These are phyloP conservation scores for Aspergillus campestris DNA, from an alignment of 495 filamentous ascomycete species.

Conservation along the genomic window DNA sequence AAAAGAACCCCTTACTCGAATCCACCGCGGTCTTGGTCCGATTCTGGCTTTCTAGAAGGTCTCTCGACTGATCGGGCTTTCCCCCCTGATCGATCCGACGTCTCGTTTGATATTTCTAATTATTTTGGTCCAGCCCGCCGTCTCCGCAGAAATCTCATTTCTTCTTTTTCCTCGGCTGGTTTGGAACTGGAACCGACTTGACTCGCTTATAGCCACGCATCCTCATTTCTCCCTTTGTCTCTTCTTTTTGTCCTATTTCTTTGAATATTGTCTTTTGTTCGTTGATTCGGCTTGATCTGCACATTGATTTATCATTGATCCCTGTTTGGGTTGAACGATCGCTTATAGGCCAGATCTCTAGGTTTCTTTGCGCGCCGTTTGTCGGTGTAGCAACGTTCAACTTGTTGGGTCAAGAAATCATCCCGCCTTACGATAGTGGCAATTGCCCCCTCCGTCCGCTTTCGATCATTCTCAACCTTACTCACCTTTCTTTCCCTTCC, in stretches of 20 bases:
- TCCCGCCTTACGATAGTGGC: conserved; percentile 10
- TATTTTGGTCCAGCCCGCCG: conserved; percentile 17
- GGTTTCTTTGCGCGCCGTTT: conserved; percentile 6
- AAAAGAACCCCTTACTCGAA: too few species aligned
- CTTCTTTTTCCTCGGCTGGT: not conserved
- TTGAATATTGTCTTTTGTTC: conserved; percentile 7
- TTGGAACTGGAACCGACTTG: too few species aligned
- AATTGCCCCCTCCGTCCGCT: conserved; percentile 10
- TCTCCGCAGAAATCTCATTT: conserved; percentile 8
- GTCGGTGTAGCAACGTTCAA: conserved; percentile 8
- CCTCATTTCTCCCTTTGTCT: conserved; percentile 4
- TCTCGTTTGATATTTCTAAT: conserved; percentile 6
- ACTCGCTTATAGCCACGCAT: conserved; percentile 18
- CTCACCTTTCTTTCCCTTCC: too few species aligned
- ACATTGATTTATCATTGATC: not conserved
- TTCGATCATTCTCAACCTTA: not conserved
- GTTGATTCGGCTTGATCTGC: not conserved
- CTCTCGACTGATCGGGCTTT: conserved; percentile 9
- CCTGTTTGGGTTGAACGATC: not conserved
- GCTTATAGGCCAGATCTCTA: conserved; percentile 11
- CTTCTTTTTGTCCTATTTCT: conserved; percentile 7
- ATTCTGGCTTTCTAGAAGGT: not conserved
- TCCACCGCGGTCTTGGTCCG: too few species aligned
- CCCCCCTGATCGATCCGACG: not conserved
- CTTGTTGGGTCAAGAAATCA: conserved; percentile 12